Evolutionary conservation across 805 yeast genomes (phyloP).

Genomic region (Priceomyces carsonii): DNA sequence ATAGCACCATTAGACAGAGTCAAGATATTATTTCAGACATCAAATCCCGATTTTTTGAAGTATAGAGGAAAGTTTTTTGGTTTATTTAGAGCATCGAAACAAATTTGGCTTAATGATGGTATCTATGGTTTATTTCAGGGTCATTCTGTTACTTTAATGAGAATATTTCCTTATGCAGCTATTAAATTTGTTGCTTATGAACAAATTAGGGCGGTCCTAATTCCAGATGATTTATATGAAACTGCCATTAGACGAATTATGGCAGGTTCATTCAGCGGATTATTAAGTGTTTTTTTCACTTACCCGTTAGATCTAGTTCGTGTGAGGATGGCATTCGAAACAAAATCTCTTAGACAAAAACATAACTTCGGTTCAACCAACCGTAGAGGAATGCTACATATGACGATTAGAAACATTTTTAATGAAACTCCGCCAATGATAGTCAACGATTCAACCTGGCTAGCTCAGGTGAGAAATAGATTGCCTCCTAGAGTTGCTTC

Average conservation of each 20-base stretch:
- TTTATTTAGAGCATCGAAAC: conserved; percentile 65
- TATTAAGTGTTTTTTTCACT: conserved; percentile 81
- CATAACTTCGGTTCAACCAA: conserved; percentile 25
- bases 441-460: conserved; percentile 37
- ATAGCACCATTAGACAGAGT: conserved; percentile 96
- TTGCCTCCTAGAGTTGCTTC: conserved; percentile 34
- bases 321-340: conserved; percentile 89
- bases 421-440: conserved; percentile 38
- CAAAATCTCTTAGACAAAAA: conserved; percentile 40
- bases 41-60: conserved; percentile 82
- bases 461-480: conserved; percentile 31
- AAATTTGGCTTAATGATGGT: conserved; percentile 72
- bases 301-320: conserved; percentile 91
- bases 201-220: conserved; percentile 77
- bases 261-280: conserved; percentile 91
- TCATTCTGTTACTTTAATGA: conserved; percentile 86
- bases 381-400: conserved; percentile 31
- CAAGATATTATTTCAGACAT: conserved; percentile 91
- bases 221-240: conserved; percentile 74
- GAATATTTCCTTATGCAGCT: conserved; percentile 97
- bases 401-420: conserved; percentile 33
- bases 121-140: conserved; percentile 85
- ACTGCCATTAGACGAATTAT: conserved; percentile 77
- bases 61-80: conserved; percentile 83
- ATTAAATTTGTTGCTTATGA: conserved; percentile 96